Base-by-base conservation (phyloP, 2,329 filamentous ascomycete species). In the Aureobasidium sp. region DNA sequence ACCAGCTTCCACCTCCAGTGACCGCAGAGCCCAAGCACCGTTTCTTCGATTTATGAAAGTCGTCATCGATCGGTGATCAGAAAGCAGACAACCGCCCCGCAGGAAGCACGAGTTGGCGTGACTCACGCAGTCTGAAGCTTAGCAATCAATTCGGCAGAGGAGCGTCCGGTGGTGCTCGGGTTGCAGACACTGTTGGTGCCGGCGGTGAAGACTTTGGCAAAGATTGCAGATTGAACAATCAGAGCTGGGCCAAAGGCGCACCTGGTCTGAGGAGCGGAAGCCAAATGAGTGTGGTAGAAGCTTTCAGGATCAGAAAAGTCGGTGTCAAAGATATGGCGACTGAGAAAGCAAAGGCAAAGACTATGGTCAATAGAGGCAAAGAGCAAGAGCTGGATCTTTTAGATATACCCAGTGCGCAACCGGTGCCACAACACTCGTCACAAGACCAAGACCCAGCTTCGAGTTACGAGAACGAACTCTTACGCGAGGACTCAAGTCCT, bases 11-110 rank as follows among this genome's bases (percentile, higher is more conserved):
- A 45, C 32, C 39, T 11, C 48, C 37, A n/a, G 39, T 96, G 69
- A 96, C 96, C 81, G 96, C 96, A 90, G 91, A 96, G 83, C 84
- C 96, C 65, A 87, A 96, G 75, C 89, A 91, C 75, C 90, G 96
- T 81, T 96, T 96, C 83, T 83, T 96, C 66, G 96, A 91, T 67
- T 87, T 96, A 74, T 97, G 93, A 91, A 97, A 93, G 72, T 96
- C 91, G 69, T 93, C 90, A 64, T 91, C 96, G 75, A 90, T 85
- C 69, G 86, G 83, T 70, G 90, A 96, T 72, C 91, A 96, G 74
- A 82, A 85, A 44, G 84, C 89, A 45, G 88, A 93, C 63, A 86
- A 84, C 63, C 75, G 78, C 4, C 79, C 87, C 1, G 82, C 83
- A 2, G 81, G 82, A 29, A 82, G 79, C 67, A 85, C 77, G 66